A percentile compares a stretch with the other conserved stretches of the same genome.
These are phyloP conservation scores for Omphalotus guepiniiformis DNA, from an alignment of 768 basidiomycete genomes.

Conservation along the genomic window DNA sequence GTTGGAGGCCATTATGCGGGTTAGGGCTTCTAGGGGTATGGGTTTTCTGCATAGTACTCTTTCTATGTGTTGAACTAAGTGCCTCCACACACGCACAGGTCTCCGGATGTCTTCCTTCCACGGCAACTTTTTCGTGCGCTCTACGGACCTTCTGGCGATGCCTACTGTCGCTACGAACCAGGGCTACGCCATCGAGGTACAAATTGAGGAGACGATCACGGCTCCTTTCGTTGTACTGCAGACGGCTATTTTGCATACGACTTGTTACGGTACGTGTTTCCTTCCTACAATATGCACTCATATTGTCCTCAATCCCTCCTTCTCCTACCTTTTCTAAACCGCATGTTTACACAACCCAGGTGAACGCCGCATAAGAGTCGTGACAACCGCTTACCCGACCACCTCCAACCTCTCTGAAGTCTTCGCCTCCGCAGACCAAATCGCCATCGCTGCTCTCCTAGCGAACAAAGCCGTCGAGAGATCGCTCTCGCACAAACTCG, in stretches of 20 bases:
- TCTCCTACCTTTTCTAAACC: not conserved
- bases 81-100: constrained; percentile 37
- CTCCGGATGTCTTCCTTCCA: constrained; percentile 97
- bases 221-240: constrained; percentile 91
- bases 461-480: constrained; percentile 94
- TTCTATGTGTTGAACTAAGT: constrained; percentile 4
- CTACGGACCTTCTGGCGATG: constrained; percentile 93
- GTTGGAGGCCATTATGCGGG: constrained; percentile 96
- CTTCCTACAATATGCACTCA: no score
- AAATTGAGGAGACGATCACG: constrained; percentile 92
- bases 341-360: constrained; percentile 27
- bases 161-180: constrained; percentile 96
- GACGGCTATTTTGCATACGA: constrained; percentile 91
- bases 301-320: not conserved
- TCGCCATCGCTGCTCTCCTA: constrained; percentile 78
- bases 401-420: constrained; percentile 86
- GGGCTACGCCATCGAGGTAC: constrained; percentile 92
- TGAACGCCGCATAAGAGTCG: constrained; percentile 87
- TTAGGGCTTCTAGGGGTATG: constrained; percentile 91
- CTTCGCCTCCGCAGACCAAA: constrained; percentile 86
- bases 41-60: not conserved
- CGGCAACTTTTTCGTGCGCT: constrained; percentile 97
- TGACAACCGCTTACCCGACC: constrained; percentile 84
- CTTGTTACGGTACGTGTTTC: constrained; percentile 70
- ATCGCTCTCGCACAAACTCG: constrained; percentile 77